These are phyloP conservation scores for Zymoseptoria passerinii DNA, from an alignment of 2,329 filamentous ascomycete species.

Conservation along the genomic window DNA sequence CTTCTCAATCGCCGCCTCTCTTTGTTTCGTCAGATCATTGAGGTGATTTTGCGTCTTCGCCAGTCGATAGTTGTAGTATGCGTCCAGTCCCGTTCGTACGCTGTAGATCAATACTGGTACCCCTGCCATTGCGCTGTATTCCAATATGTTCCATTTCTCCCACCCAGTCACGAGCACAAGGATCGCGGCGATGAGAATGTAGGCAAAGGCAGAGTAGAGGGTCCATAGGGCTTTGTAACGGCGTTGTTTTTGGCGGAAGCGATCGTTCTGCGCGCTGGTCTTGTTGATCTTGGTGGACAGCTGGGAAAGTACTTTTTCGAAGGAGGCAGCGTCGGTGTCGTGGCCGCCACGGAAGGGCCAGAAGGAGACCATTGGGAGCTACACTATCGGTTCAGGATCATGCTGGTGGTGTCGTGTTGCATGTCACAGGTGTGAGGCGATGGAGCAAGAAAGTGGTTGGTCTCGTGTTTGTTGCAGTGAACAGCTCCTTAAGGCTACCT, in stretches of 20 bases:
- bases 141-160: conserved; percentile 63
- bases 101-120: conserved; percentile 68
- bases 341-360: conserved; percentile 85
- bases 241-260: conserved; percentile 61
- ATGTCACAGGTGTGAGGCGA: background rate
- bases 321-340: conserved; percentile 76
- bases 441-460: background rate
- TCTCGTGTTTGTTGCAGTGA: background rate
- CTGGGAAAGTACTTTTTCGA: conserved; percentile 80
- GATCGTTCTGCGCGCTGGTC: conserved; percentile 65
- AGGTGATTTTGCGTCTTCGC: conserved; percentile 59
- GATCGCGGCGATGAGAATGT: conserved; percentile 77
- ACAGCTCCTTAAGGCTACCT: too few species aligned
- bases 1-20: conserved; percentile 81
- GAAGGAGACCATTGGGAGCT: conserved; percentile 58
- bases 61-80: conserved; percentile 76
- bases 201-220: conserved; percentile 82
- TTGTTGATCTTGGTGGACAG: conserved; percentile 75
- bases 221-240: conserved; percentile 80
- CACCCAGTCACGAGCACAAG: conserved; percentile 77
- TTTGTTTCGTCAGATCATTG: conserved; percentile 67
- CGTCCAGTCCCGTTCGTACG: conserved; percentile 56
- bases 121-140: conserved; percentile 70
- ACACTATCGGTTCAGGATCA: conserved; percentile 7
- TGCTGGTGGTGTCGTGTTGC: background rate